Base-by-base conservation (phyloP, 169 alveolate genomes). In the Eimeria maxima region DNA sequence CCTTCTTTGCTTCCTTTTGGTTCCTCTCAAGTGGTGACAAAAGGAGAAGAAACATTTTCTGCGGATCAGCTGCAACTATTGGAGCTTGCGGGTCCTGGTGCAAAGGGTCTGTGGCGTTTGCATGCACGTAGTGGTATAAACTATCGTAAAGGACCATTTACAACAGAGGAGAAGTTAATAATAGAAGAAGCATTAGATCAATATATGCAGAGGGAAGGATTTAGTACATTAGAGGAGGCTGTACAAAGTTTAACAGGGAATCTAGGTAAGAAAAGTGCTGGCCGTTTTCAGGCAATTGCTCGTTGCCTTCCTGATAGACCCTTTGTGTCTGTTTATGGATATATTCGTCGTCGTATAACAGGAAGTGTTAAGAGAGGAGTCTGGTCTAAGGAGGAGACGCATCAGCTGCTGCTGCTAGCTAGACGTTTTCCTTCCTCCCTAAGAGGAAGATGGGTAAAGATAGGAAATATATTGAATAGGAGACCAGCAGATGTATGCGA, bases 271-370 rank as follows among this genome's bases (percentile, higher is more conserved):
- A n/a, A n/a, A 16, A 3, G 18, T 38, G 4, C 22, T 3, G 91
- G 91, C 22, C 69, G 92, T 1, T 78, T 92, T 50, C 84, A 86
- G 13, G 14, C 76, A 29, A 50, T 92, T 29, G 92, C 96, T 47
- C 67, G 92, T 0, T 92, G 92, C 20, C 86, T 92, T 10, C 96
- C 96, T 3, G 93, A 92, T 4, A 57, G 96, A 16, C 92, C 96
- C 38, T 63, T 57, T 20, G 57, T 55, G 5, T 92, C 96, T 8
- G 45, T 92, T 38, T 92, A 92, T 81, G 84, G 74, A 27, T 92
- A 71, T 67, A 13, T 92, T 4, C 84, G 96, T 3, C 83, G 96
- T 4, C 65, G 71, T 38, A 86, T 92, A 18, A 27, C 42, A 10
- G 92, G 55, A 16, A 42, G 11, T 13, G 29, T 10, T 45, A 74